phyloP scores from a whole-genome alignment of 1,284 basidiomycete genomes.

The Lentinus polychrous region DNA sequence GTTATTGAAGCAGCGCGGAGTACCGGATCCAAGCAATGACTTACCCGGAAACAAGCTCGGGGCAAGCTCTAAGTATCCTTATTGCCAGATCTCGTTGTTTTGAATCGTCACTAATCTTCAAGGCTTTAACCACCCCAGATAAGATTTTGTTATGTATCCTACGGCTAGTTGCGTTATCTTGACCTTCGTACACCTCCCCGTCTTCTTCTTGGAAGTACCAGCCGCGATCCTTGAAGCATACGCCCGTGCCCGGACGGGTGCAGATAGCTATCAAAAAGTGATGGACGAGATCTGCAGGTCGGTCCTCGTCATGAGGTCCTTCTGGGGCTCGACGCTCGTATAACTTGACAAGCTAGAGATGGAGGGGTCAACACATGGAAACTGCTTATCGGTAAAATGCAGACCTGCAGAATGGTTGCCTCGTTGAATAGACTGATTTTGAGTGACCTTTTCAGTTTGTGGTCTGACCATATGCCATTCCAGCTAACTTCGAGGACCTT shows the following conservation, averaged over 20 bases:
- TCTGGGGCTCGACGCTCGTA: slow-evolving; percentile 58
- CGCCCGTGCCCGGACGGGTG: slow-evolving; percentile 74
- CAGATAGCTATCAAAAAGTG: slow-evolving; percentile 88
- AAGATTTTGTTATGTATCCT: slow-evolving; percentile 85
- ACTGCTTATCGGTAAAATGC: slow-evolving; percentile 13
- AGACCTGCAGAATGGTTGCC: slow-evolving; percentile 51
- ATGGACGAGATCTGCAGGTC: slow-evolving; percentile 77
- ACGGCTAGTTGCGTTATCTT: slow-evolving; percentile 30
- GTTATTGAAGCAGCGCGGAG: background rate
- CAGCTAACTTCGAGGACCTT: slow-evolving; percentile 59
- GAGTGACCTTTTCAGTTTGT: slow-evolving; percentile 57
- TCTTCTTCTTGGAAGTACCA: slow-evolving; percentile 78
- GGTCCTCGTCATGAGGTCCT: slow-evolving; percentile 40
- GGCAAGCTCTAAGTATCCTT: slow-evolving; percentile 74
- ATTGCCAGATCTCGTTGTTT: slow-evolving; percentile 82
- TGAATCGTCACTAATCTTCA: slow-evolving; percentile 80
- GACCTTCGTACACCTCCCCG: slow-evolving; percentile 19
- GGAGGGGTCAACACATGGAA: slow-evolving; percentile 2
- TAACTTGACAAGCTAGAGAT: slow-evolving; percentile 55
- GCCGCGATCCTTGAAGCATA: slow-evolving; percentile 86
- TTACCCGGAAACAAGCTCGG: slow-evolving; percentile 78
- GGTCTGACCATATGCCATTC: slow-evolving; percentile 65
- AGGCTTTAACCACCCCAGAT: slow-evolving; percentile 62
- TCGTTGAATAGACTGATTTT: slow-evolving; percentile 69
- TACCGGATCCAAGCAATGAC: slow-evolving; percentile 15